Percentiles rank a stretch among this genome's conserved stretches.
phyloP scores from a whole-genome alignment of 1,284 basidiomycete genomes.

The Afroboletus lepidellus region DNA sequence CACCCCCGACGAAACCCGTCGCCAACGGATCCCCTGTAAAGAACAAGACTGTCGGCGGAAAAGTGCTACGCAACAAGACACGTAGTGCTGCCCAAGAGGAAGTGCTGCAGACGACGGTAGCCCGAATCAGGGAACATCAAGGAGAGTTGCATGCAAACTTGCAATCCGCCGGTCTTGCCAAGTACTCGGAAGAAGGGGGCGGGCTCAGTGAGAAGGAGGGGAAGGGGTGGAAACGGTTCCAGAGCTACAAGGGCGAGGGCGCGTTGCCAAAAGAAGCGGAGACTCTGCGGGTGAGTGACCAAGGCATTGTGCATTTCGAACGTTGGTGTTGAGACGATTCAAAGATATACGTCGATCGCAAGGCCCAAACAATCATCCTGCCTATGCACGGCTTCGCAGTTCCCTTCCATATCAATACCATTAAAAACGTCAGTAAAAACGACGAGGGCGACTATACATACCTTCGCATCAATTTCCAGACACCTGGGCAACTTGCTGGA shows the following conservation, averaged over 20 bases:
- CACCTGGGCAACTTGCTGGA: conserved; percentile 94
- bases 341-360: conserved; percentile 90
- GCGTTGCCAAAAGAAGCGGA: conserved; percentile 83
- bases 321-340: conserved; percentile 5
- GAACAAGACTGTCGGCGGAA: conserved; percentile 74
- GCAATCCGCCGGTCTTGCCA: conserved; percentile 81
- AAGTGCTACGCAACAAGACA: conserved; percentile 82
- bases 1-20: conserved; percentile 50
- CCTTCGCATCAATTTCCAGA: conserved; percentile 97
- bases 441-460: conserved; percentile 96
- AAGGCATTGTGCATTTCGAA: neutral
- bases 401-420: conserved; percentile 97
- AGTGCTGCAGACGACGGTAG: conserved; percentile 64
- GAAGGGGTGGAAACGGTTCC: conserved; percentile 93
- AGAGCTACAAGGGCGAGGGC: conserved; percentile 94
- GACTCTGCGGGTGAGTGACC: conserved; percentile 61
- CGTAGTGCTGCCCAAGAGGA: conserved; percentile 80
- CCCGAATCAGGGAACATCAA: conserved; percentile 87
- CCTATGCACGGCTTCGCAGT: conserved; percentile 96
- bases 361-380: conserved; percentile 85
- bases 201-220: conserved; percentile 77
- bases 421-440: conserved; percentile 97
- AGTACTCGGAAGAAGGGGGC: conserved; percentile 77
- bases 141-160: conserved; percentile 77
- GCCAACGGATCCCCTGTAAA: conserved; percentile 67